Base-by-base conservation (phyloP, 257 asterid species). In the Solanum sitiens region DNA sequence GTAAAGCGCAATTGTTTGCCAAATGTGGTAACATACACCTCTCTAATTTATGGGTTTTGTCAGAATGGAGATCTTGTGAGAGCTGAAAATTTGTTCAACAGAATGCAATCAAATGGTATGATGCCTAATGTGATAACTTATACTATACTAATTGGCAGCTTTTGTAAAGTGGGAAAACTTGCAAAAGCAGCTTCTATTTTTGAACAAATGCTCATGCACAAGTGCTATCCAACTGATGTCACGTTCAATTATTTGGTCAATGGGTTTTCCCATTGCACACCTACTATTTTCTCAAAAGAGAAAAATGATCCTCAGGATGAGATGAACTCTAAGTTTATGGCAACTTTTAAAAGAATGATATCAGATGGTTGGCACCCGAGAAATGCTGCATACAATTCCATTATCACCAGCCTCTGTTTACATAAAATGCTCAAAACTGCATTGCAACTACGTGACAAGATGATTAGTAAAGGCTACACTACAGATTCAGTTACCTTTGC, bases 111-210 rank as follows among this genome's bases (percentile, higher is more conserved):
- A n/a, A 90, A 87, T 76, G 94, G 93, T 65, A 82, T 93, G 87
- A 85, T 56, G 83, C 98, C 99, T 67, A 97, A 97, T 90, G 99
- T 95, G 86, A 98, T 97, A 90, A 95, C 99, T 40, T 97, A 94
- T 86, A 95, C 94, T 76, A 90, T 94, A 59, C 86, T 97, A 59
- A 93, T 97, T 83, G 98, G 99, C 42, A 75, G 94, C 89, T 93
- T 87, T 89, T 95, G 97, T 93, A 97, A 91, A 91, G 92, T 86
- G 86, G 98, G 96, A 35, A 89, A 93, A 65, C 92, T 95, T 50
- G 88, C 87, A 73, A 91, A 95, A 89, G 98, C 98, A 30, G 91
- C 96, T 88, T 90, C 87, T 8, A 88, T 89, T 87, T 97, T 95
- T 27, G 98, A 95, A 86, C 92, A 93, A 88, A 95, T 97, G 99